Evolutionary conservation across 2,329 filamentous ascomycete genomes (phyloP).

Genomic region (Clarireedia hainanense): DNA sequence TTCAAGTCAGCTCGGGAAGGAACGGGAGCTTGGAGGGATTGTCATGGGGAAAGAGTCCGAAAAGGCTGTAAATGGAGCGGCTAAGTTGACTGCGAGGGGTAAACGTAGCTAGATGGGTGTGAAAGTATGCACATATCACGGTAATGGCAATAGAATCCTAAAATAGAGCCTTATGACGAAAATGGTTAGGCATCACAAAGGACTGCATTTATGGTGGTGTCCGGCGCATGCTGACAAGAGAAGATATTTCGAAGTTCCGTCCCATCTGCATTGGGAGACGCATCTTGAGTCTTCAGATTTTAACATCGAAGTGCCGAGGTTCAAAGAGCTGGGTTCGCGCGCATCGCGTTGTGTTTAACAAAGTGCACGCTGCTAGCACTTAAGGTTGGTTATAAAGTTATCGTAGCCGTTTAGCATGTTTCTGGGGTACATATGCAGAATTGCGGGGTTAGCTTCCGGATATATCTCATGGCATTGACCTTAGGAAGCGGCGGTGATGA

Average conservation of each 20-base stretch:
- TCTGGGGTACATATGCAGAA: background rate
- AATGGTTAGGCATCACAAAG: background rate
- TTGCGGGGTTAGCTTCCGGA: background rate
- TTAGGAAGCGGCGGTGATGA: too few relatives aligned
- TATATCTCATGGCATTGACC: background rate
- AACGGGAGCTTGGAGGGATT: constrained; percentile 23
- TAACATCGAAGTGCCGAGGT: background rate
- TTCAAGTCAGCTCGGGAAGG: constrained; percentile 19
- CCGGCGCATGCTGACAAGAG: background rate
- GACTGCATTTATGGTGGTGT: background rate
- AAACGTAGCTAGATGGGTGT: constrained; percentile 3
- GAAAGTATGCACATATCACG: background rate
- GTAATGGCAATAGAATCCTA: background rate
- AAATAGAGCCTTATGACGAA: background rate
- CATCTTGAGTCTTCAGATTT: background rate
- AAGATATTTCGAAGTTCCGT: background rate
- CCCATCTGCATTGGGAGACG: too few relatives aligned
- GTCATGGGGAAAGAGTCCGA: constrained; percentile 13
- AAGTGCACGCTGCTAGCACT: background rate
- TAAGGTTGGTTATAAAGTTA: background rate
- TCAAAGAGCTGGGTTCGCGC: background rate
- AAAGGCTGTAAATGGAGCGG: constrained; percentile 4
- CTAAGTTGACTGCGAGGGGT: constrained; percentile 8
- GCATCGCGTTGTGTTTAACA: background rate
- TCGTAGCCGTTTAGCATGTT: background rate